Evolutionary conservation across 495 filamentous ascomycete genomes (phyloP).

Genomic region (Thermochaetoides thermophila): DNA sequence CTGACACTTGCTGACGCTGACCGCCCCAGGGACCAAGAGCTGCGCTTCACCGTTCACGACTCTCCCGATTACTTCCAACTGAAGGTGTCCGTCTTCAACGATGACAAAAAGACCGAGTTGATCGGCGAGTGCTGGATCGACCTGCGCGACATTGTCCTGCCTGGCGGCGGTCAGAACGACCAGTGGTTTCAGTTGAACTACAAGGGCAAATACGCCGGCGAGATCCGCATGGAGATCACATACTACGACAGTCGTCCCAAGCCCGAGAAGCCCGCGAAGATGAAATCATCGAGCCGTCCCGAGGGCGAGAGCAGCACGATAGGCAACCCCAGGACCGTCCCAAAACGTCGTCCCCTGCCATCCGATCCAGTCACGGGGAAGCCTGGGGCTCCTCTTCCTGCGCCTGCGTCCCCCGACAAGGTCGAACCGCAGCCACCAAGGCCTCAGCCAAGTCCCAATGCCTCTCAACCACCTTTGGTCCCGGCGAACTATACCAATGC

Average conservation of each 20-base stretch:
- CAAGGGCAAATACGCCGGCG: slow-evolving; percentile 87
- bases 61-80: slow-evolving; percentile 88
- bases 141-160: slow-evolving; percentile 63
- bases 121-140: slow-evolving; percentile 89
- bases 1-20: slow-evolving; percentile 2
- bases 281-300: no score
- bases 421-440: slow-evolving; percentile 25
- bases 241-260: slow-evolving; percentile 86
- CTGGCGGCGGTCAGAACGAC: slow-evolving; percentile 82
- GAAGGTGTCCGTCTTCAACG: slow-evolving; percentile 92
- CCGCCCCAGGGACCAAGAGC: slow-evolving; percentile 75
- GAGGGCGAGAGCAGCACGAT: no score
- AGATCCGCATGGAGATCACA: slow-evolving; percentile 87
- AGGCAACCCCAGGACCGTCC: slow-evolving; percentile 29
- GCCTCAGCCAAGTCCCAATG: slow-evolving; percentile 22
- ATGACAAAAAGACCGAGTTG: slow-evolving; percentile 89
- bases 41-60: slow-evolving; percentile 91
- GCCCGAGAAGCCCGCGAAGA: slow-evolving; percentile 41
- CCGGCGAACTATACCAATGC: slow-evolving; percentile 30
- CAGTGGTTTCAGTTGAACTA: slow-evolving; percentile 77
- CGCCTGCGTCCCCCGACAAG: slow-evolving; percentile 21
- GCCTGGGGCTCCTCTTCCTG: slow-evolving; percentile 24
- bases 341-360: slow-evolving; percentile 66
- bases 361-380: slow-evolving; percentile 48
- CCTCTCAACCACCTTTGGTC: slow-evolving; percentile 26